phyloP scores from a whole-genome alignment of 345 rosid genomes.

The Triadica sebifera region DNA sequence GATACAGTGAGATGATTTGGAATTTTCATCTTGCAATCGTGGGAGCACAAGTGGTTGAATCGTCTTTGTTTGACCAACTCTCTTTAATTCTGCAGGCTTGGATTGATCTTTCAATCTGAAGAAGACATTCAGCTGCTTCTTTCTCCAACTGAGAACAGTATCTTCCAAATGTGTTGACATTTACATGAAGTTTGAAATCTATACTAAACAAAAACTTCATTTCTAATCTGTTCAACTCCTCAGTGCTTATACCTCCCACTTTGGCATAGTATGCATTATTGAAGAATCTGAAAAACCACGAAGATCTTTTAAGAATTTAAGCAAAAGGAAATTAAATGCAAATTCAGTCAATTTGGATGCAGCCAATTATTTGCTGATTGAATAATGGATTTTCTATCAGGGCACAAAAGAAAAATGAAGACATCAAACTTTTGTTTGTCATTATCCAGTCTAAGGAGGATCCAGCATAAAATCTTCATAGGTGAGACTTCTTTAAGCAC shows the following conservation, averaged over 20 bases:
- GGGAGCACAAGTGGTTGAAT: conserved; percentile 45
- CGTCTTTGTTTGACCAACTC: conserved; percentile 55
- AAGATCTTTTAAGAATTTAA: background rate
- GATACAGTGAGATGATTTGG: conserved; percentile 12
- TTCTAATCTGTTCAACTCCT: conserved; percentile 79
- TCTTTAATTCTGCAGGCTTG: conserved; percentile 53
- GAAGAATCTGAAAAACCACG: conserved; percentile 56
- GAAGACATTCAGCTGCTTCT: conserved; percentile 42
- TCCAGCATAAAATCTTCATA: too few species aligned
- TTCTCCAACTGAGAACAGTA: conserved; percentile 66
- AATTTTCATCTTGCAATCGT: conserved; percentile 46
- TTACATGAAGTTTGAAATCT: conserved; percentile 82
- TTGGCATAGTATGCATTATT: conserved; percentile 88
- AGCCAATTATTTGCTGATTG: too few species aligned
- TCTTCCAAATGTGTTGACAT: conserved; percentile 50
- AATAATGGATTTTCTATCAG: too few species aligned
- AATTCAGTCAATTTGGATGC: too few species aligned
- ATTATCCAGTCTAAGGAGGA: too few species aligned
- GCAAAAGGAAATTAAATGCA: too few species aligned
- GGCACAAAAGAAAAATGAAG: too few species aligned
- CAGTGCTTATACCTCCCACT: conserved; percentile 86
- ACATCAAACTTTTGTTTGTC: too few species aligned
- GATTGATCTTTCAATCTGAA: conserved; percentile 48
- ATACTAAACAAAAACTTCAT: conserved; percentile 70
- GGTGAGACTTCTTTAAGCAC: background rate